Base-by-base conservation (phyloP, 768 basidiomycete genomes). In the Crepidotus variabilis region DNA sequence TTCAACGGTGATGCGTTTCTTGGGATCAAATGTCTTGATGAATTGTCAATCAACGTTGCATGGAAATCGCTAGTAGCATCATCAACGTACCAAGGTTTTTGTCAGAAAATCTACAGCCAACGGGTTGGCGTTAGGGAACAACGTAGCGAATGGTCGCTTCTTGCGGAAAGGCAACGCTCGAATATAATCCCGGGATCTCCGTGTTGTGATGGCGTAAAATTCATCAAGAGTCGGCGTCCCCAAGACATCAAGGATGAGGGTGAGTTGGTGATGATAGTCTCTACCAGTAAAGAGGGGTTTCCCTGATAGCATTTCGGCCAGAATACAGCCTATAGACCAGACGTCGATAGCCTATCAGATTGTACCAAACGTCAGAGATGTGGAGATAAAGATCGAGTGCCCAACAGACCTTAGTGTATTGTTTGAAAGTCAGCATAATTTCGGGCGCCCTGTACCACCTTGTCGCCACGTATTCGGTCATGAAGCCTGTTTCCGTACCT, bases 391-490 rank as follows among this genome's bases (percentile, higher is more conserved):
- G 39, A 71, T 33, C 13, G 32, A 22, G 13, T 58, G 72, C 54
- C 56, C 28, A 28, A 28, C 28, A 28, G 8, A 84, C 89, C 75
- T 94, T 94, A 51, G 95, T 96, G 75, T 99, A 99, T 70, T 97
- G 90, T 69, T 97, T 96, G 80, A 98, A 98, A 9, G 94, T 97
- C 51, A 99, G 80, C 97, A 99, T 99, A 75, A 99, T 95, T 71
- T 99, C 97, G 0, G 97, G 97, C 0, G 97, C 97, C 35, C 97
- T 86, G 68, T 98, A 99, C 97, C 97, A 99, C 63, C 97, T 80
- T 22, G 97, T 98, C 1, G 97, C 96, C 50, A 99, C 97, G 66
- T 95, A 96, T 85, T 94, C 92, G 1, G 93, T 96, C 93, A 95
- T 94, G 75, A 94, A 94, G 5, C 87, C 87, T 6, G 82, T 90